A percentile compares a stretch with the other conserved stretches of the same genome.
Conservation (phyloP, 768 basidiomycete species). For the Lepiota venenata region DNA sequence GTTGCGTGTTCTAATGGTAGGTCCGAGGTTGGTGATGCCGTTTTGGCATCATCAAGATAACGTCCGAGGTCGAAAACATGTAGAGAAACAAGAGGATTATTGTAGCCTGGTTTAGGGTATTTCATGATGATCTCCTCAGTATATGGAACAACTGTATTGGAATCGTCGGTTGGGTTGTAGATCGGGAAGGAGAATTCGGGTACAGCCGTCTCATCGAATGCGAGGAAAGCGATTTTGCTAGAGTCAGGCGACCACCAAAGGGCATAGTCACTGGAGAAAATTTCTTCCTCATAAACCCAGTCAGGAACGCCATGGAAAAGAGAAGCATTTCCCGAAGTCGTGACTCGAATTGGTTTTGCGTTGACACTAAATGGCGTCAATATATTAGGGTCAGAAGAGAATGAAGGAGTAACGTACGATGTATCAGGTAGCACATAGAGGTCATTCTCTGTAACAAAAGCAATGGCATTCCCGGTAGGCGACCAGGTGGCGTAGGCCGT, state of each 20-base stretch:
- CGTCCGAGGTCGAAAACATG: slow-evolving; percentile 76
- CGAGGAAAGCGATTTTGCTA: slow-evolving; percentile 74
- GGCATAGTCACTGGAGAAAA: slow-evolving; percentile 68
- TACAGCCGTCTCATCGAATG: slow-evolving; percentile 86
- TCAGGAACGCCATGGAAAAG: slow-evolving; percentile 95
- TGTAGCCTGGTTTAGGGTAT: slow-evolving; percentile 89
- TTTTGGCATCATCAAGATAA: slow-evolving; percentile 36
- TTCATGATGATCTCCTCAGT: slow-evolving; percentile 65
- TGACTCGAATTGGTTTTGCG: slow-evolving; percentile 66
- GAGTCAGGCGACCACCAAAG: slow-evolving; percentile 93
- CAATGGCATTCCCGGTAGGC: slow-evolving; percentile 78
- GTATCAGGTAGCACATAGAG: slow-evolving; percentile 78
- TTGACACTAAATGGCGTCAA: slow-evolving; percentile 24
- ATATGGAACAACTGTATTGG: slow-evolving; percentile 74
- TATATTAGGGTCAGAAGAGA: neutral
- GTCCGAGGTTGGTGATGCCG: slow-evolving; percentile 13
- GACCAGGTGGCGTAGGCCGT: slow-evolving; percentile 87
- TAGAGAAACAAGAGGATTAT: slow-evolving; percentile 82
- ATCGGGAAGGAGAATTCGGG: slow-evolving; percentile 85
- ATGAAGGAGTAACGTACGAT: slow-evolving; percentile 39
- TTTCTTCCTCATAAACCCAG: slow-evolving; percentile 97
- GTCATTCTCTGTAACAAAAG: slow-evolving; percentile 85
- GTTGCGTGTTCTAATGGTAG: slow-evolving; percentile 40
- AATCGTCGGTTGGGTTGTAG: slow-evolving; percentile 81
- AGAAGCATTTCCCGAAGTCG: slow-evolving; percentile 73